Evolutionary conservation across 2,329 filamentous ascomycete species (phyloP).

Genomic region (Hyphodiscus sp.): DNA sequence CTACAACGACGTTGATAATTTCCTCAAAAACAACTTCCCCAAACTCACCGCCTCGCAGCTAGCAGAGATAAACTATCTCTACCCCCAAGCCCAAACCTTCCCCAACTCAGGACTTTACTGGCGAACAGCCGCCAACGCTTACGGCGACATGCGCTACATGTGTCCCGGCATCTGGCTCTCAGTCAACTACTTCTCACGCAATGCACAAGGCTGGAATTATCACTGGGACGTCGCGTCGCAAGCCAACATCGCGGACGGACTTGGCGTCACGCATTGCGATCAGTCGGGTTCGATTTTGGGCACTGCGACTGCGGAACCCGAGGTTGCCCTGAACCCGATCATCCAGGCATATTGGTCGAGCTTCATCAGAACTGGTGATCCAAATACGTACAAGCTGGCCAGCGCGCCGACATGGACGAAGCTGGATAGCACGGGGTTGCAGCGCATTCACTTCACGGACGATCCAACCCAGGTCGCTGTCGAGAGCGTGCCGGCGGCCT

Average conservation of each 20-base stretch:
- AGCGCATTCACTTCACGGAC: not conserved
- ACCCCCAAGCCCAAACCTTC: slow-evolving; percentile 40
- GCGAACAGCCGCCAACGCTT: slow-evolving; percentile 50
- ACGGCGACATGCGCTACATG: slow-evolving; percentile 59
- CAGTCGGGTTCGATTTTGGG: slow-evolving; percentile 64
- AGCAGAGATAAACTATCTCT: slow-evolving; percentile 44
- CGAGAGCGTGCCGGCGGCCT: not conserved
- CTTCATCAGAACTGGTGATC: slow-evolving; percentile 60
- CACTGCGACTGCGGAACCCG: slow-evolving; percentile 31
- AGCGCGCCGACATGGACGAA: not conserved
- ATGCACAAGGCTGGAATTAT: slow-evolving; percentile 55
- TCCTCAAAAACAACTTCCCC: slow-evolving; percentile 53
- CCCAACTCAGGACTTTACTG: slow-evolving; percentile 51
- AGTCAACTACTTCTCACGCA: slow-evolving; percentile 14
- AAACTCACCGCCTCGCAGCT: slow-evolving; percentile 45
- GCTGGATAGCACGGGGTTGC: not conserved
- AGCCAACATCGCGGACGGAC: slow-evolving; percentile 41
- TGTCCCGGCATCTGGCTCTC: slow-evolving; percentile 54
- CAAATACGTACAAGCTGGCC: slow-evolving; percentile 40
- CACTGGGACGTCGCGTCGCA: slow-evolving; percentile 54
- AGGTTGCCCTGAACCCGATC: slow-evolving; percentile 31
- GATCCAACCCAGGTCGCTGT: not conserved
- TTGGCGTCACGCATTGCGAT: slow-evolving; percentile 59
- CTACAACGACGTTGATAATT: slow-evolving; percentile 43
- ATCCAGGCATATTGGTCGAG: slow-evolving; percentile 68